Percentiles rank a stretch among this genome's conserved stretches.
Conservation (phyloP, 2,329 filamentous ascomycete genomes). For the Fusarium avenaceum region DNA sequence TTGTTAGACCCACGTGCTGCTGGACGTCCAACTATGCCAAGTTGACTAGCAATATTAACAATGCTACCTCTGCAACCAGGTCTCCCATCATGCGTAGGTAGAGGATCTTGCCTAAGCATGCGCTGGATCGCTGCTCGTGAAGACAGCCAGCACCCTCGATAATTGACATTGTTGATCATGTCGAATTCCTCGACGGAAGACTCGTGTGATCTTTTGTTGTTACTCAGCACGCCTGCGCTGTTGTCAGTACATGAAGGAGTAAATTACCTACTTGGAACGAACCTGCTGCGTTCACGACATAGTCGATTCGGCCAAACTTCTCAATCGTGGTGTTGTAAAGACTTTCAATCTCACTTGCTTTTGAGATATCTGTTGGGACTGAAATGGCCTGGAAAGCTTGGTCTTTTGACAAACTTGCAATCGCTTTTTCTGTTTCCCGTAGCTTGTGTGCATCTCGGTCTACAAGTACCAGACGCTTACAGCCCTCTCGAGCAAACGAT, state of each 20-base stretch:
- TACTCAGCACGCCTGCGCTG: constrained; percentile 13
- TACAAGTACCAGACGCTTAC: neutral
- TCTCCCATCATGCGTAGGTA: constrained; percentile 53
- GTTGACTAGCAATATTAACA: constrained; percentile 66
- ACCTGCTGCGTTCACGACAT: constrained; percentile 27
- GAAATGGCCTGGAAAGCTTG: neutral
- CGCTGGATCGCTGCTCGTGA: constrained; percentile 59
- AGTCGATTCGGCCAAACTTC: constrained; percentile 9
- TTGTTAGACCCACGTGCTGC: constrained; percentile 50
- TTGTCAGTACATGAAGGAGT: neutral
- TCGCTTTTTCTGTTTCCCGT: neutral
- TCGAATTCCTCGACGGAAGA: constrained; percentile 58
- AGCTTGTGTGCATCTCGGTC: constrained; percentile 15
- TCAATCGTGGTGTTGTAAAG: neutral
- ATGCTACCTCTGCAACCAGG: constrained; percentile 56
- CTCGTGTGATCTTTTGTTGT: constrained; percentile 24
- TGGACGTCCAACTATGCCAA: constrained; percentile 64
- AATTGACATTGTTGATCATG: constrained; percentile 67
- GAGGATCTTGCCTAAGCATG: constrained; percentile 62
- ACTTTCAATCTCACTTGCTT: constrained; percentile 5
- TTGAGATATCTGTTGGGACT: constrained; percentile 23
- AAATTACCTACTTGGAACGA: neutral
- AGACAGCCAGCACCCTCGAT: constrained; percentile 64
- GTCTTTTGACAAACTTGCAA: neutral
- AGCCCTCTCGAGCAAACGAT: constrained; percentile 17